Evolutionary conservation across 2,329 filamentous ascomycete genomes (phyloP).

Genomic region (Pseudopyrenochaeta lycopersici): DNA sequence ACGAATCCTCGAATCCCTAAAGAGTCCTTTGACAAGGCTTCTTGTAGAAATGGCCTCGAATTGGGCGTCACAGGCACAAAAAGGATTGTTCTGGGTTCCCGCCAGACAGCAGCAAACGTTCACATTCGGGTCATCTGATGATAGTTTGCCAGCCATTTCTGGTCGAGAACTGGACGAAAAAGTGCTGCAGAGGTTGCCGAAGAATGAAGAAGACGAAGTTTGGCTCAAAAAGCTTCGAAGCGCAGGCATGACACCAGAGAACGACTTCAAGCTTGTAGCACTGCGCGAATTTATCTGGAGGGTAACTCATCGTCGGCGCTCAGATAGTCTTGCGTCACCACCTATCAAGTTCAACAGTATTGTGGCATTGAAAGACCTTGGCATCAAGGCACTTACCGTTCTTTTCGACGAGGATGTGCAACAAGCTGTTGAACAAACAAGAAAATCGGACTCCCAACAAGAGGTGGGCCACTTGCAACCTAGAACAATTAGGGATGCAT

Average conservation of each 20-base stretch:
- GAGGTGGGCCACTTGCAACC: slow-evolving; percentile 51
- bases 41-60: slow-evolving; percentile 85
- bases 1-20: slow-evolving; percentile 80
- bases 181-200: slow-evolving; percentile 70
- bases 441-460: slow-evolving; percentile 42
- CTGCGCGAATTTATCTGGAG: slow-evolving; percentile 93
- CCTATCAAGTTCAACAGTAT: slow-evolving; percentile 70
- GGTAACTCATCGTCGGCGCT: slow-evolving; percentile 75
- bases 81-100: slow-evolving; percentile 86
- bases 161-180: slow-evolving; percentile 65
- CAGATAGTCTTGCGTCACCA: slow-evolving; percentile 56
- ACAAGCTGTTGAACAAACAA: slow-evolving; percentile 55
- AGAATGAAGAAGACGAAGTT: slow-evolving; percentile 91
- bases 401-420: slow-evolving; percentile 80
- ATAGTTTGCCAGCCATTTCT: slow-evolving; percentile 62
- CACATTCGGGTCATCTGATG: slow-evolving; percentile 68
- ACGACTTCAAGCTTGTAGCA: slow-evolving; percentile 88
- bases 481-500: slow-evolving; percentile 87
- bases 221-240: slow-evolving; percentile 89
- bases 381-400: slow-evolving; percentile 85
- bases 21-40: slow-evolving; percentile 78
- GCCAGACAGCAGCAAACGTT: slow-evolving; percentile 75
- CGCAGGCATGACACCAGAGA: slow-evolving; percentile 80
- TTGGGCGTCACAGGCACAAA: slow-evolving; percentile 85
- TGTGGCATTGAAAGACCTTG: slow-evolving; percentile 76